phyloP scores from a whole-genome alignment of 345 rosid species.

The Carallia pectinifolia region DNA sequence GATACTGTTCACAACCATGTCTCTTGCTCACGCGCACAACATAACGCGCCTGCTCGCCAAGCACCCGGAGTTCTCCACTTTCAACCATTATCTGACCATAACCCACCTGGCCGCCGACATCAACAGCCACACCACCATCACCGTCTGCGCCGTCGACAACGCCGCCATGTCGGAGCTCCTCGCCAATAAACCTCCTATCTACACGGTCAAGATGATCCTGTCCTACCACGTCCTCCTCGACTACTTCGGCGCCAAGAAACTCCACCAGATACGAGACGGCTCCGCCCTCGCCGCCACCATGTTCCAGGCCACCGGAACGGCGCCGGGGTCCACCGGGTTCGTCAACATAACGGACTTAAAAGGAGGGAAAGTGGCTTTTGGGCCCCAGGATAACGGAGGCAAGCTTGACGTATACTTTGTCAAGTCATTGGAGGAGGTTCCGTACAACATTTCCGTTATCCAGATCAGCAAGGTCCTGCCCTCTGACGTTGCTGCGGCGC shows the following conservation, averaged over 20 bases:
- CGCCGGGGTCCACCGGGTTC: slow-evolving; percentile 78
- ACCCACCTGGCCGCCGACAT: slow-evolving; percentile 90
- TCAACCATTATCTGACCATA: slow-evolving; percentile 72
- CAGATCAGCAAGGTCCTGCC: slow-evolving; percentile 76
- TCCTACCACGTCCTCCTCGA: slow-evolving; percentile 90
- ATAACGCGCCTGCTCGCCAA: slow-evolving; percentile 62
- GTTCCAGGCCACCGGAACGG: slow-evolving; percentile 87
- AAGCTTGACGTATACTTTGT: slow-evolving; percentile 50
- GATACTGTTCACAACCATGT: slow-evolving; percentile 26
- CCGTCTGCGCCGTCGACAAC: slow-evolving; percentile 83
- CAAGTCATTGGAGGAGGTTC: slow-evolving; percentile 71
- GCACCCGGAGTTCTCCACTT: slow-evolving; percentile 78
- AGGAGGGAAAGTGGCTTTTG: slow-evolving; percentile 87
- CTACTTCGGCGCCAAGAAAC: slow-evolving; percentile 86
- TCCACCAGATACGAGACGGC: slow-evolving; percentile 88
- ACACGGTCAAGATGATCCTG: slow-evolving; percentile 79
- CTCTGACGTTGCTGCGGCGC: slow-evolving; percentile 75
- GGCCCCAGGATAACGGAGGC: slow-evolving; percentile 59
- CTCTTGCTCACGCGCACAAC: slow-evolving; percentile 57
- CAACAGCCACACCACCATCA: slow-evolving; percentile 78
- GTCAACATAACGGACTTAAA: slow-evolving; percentile 81
- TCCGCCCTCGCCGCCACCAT: slow-evolving; percentile 88
- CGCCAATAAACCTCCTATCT: slow-evolving; percentile 53
- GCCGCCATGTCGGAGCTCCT: slow-evolving; percentile 69
- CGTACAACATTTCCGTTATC: slow-evolving; percentile 87